phyloP scores from a whole-genome alignment of 495 filamentous ascomycete genomes.

The Talaromyces adpressus region DNA sequence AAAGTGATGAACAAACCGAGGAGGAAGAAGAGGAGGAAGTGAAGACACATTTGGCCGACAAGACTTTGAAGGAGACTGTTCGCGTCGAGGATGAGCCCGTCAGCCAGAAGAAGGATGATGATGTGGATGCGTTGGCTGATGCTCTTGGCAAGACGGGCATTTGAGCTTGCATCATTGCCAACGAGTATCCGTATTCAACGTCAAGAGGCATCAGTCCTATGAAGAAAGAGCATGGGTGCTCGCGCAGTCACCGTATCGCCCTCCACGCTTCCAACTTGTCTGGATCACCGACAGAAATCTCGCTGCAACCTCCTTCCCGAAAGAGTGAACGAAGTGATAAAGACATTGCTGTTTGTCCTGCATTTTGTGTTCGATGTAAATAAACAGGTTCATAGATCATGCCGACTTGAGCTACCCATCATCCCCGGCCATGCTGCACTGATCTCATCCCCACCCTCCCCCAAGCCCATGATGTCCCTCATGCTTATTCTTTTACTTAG shows the following conservation, averaged over 20 bases:
- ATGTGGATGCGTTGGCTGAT: conserved; percentile 75
- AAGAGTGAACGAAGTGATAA: not conserved
- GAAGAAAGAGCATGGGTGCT: not conserved
- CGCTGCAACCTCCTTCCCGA: not conserved
- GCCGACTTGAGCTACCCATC: not conserved
- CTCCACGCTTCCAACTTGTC: not conserved
- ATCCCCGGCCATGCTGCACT: not conserved
- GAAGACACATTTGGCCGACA: conserved; percentile 46
- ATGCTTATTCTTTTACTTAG: not conserved
- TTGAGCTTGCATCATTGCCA: conserved; percentile 9
- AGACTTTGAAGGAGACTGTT: conserved; percentile 60
- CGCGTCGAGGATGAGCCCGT: conserved; percentile 68
- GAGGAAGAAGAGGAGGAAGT: conserved; percentile 56
- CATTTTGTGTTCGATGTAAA: not conserved
- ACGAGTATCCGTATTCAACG: not conserved
- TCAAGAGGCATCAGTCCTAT: not conserved
- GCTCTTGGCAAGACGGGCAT: conserved; percentile 58
- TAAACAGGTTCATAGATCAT: not conserved
- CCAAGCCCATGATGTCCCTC: not conserved
- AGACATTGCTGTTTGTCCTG: not conserved
- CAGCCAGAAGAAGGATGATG: conserved; percentile 62
- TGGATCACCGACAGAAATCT: not conserved
- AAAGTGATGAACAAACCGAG: conserved; percentile 65
- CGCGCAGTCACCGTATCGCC: not conserved
- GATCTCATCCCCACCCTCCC: not conserved